Base-by-base conservation (phyloP, 2,329 filamentous ascomycete species). In the Lecanoromycetidae sp. region DNA sequence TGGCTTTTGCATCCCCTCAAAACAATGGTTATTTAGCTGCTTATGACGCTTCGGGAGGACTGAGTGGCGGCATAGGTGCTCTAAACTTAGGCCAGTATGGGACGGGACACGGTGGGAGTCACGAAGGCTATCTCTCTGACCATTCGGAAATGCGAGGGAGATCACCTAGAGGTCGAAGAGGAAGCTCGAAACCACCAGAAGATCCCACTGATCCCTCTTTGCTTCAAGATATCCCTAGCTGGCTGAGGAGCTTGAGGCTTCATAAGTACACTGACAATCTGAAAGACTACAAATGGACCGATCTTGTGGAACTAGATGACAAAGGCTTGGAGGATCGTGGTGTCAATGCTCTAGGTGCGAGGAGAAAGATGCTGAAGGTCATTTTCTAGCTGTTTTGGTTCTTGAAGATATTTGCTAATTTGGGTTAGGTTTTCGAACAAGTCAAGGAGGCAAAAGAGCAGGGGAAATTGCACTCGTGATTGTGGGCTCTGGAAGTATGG, bases 241-340 rank as follows among this genome's bases (percentile, higher is more conserved):
- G 91, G 91, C 76, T 98, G 59, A 80, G 91, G 62, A 95, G 87
- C 64, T 75, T 96, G 61, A 80, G 91, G 51, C 74, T 98, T 58
- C 91, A 98, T 74, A 98, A 98, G 71, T 98, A 98, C 67, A 98
- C 91, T 8, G 91, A 98, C 57, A 93, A 96, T 57, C 70, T 98
- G 54, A 98, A 96, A 69, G 90, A 96, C 60, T 79, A 96, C 72
- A 87, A 91, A 60, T 98, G 91, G 91, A 84, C 82, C 23, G 91
- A 98, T 45, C 69, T 98, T 57, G 72, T 98, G 51, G 84, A 91
- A 64, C 71, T 98, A 57, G 87, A 95, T 59, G 91, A 98, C 57
- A 88, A 88, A 61, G 88, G 86, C 40, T 71, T 98, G 54, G 90
- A 96, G 67, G 84, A 87, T 22, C 82, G 87, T 44, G 91, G 91